Evolutionary conservation across 352 stramenopile species (phyloP).

Genomic region (Globisporangium emineosum): DNA sequence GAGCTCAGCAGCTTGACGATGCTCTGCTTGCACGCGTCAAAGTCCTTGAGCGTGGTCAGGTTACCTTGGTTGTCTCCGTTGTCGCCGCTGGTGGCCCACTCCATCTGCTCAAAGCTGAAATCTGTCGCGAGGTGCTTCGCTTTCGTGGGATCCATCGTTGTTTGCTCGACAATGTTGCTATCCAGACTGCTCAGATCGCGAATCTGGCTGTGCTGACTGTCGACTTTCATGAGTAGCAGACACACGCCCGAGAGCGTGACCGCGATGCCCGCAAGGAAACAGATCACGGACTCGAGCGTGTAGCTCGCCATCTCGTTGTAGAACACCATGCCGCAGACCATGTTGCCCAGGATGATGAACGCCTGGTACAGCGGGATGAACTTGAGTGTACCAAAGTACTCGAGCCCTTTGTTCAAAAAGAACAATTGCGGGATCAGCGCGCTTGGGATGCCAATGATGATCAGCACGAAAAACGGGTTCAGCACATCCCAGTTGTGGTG

Average conservation of each 20-base stretch:
- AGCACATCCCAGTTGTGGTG: conserved; percentile 44
- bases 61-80: background rate
- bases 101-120: conserved; percentile 65
- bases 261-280: conserved; percentile 50
- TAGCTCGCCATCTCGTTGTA: conserved; percentile 79
- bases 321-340: conserved; percentile 72
- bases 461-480: conserved; percentile 67
- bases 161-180: conserved; percentile 1
- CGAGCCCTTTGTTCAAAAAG: conserved; percentile 76
- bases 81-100: conserved; percentile 37
- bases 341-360: conserved; percentile 82
- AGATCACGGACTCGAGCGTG: conserved; percentile 32
- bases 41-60: conserved; percentile 50
- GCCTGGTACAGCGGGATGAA: conserved; percentile 82
- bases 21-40: conserved; percentile 57
- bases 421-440: conserved; percentile 68
- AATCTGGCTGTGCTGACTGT: conserved; percentile 23
- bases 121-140: conserved; percentile 26
- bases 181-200: background rate
- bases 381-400: conserved; percentile 76
- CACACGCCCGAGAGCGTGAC: conserved; percentile 64
- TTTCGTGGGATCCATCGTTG: background rate
- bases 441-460: conserved; percentile 54
- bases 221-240: conserved; percentile 56
- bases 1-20: conserved; percentile 60